These are phyloP conservation scores for Sporothrix pallida DNA, from an alignment of 2,329 filamentous ascomycete genomes.

Conservation along the genomic window DNA sequence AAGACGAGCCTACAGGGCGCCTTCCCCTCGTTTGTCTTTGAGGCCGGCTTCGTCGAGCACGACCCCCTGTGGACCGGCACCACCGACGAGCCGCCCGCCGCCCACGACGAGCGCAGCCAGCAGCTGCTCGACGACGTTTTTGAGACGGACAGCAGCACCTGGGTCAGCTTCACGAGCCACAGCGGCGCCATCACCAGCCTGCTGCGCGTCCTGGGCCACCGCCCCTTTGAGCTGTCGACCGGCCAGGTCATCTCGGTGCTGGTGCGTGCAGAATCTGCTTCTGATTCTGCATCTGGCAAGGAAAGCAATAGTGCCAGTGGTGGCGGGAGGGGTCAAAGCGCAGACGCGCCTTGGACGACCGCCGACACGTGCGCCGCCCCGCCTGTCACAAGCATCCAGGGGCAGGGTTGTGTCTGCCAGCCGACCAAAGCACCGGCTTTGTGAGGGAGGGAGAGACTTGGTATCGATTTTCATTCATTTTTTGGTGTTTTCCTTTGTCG, in stretches of 20 bases:
- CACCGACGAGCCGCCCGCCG: constrained; percentile 51
- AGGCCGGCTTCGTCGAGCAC: constrained; percentile 65
- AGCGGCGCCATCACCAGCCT: constrained; percentile 61
- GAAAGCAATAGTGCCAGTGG: neutral
- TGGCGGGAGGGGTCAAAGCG: constrained; percentile 40
- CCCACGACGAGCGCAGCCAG: constrained; percentile 58
- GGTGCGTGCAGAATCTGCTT: constrained; percentile 58
- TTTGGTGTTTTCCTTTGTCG: constrained; percentile 5
- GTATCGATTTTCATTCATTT: neutral
- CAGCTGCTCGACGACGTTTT: constrained; percentile 64
- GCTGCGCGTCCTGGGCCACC: constrained; percentile 53
- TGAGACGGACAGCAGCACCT: constrained; percentile 56
- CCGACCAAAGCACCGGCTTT: constrained; percentile 2
- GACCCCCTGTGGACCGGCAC: constrained; percentile 54
- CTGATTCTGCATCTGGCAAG: too few species aligned
- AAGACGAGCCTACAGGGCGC: constrained; percentile 58
- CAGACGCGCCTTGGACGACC: constrained; percentile 44
- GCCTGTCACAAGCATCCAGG: constrained; percentile 51
- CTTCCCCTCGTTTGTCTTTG: constrained; percentile 62
- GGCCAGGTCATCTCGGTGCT: constrained; percentile 72
- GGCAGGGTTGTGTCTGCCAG: constrained; percentile 51
- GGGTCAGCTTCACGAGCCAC: constrained; percentile 66
- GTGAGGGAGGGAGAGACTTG: neutral
- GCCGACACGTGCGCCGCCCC: constrained; percentile 53
- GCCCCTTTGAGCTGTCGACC: constrained; percentile 66